Base-by-base conservation (phyloP, 441 rosid species). In the Pelargonium australe region DNA sequence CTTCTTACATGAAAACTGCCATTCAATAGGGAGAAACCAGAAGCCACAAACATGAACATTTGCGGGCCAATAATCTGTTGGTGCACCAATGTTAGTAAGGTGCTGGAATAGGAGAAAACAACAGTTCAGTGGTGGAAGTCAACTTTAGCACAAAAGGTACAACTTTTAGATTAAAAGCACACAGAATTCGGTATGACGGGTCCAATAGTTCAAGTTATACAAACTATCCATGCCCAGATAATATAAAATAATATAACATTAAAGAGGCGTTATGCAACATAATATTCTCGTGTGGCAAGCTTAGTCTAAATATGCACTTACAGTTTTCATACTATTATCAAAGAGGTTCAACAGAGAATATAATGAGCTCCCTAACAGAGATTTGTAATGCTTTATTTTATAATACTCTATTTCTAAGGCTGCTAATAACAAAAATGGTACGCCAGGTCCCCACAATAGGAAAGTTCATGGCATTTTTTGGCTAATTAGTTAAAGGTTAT, bases 1-100 rank as follows among this genome's bases (percentile, higher is more conserved):
- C 25, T 79, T 78, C 71, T 77, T 80, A 75, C 97, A 91, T 67
- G 98, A 86, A 79, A 84, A 91, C 78, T 93, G 96, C 96, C 97
- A 93, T 68, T 83, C 83, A 68, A 62, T 72, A 34, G 97, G 98
- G 66, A 87, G 85, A 82, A 85, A 91, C 96, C 96, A 93, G 83
- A 91, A 93, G 57, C 98, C 98, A 82, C 95, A 82, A 63, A 86
- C 85, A 25, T 76, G 82, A 70, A 82, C 83, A 79, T 83, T 85
- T 72, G 87, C 68, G 1, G 95, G 97, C 98, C 96, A 93, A 75
- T 93, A 91, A 82, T 85, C 97, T 93, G 95, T 77, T 66, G 45
- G 75, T 53, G 20, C 31, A 17, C 20, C 19, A 41, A 53, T 7
- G 67, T 70, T 55, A 75, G 61, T 63, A 58, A 73, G 63, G 65